These are phyloP conservation scores for Pythium myriotylum DNA, from an alignment of 352 stramenopile species.

Conservation along the genomic window DNA sequence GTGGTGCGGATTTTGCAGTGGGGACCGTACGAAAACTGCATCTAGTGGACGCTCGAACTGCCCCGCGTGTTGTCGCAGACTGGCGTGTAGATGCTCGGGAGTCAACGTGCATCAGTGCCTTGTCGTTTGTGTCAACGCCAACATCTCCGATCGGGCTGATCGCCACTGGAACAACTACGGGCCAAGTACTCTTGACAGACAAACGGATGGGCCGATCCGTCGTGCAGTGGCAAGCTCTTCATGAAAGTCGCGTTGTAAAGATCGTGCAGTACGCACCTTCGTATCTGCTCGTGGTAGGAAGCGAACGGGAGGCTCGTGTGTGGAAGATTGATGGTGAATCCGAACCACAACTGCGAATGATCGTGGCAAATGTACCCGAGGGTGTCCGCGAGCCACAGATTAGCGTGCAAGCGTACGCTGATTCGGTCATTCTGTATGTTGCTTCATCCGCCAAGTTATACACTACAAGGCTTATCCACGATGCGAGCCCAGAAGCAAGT, in stretches of 20 bases:
- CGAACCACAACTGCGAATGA: constrained; percentile 44
- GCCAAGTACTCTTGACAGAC: constrained; percentile 54
- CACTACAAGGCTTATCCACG: constrained; percentile 40
- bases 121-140: constrained; percentile 40
- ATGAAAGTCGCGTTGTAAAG: constrained; percentile 48
- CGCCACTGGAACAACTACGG: constrained; percentile 42
- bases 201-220: constrained; percentile 52
- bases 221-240: constrained; percentile 58
- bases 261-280: constrained; percentile 59
- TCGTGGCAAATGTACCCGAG: constrained; percentile 60
- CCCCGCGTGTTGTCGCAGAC: constrained; percentile 57
- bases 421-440: constrained; percentile 52
- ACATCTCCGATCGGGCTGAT: constrained; percentile 32
- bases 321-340: constrained; percentile 42
- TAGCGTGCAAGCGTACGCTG: constrained; percentile 47
- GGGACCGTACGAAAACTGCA: constrained; percentile 48
- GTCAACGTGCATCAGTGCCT: constrained; percentile 37
- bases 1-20: constrained; percentile 53
- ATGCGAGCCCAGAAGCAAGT: constrained; percentile 27
- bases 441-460: constrained; percentile 42
- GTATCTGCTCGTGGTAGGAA: constrained; percentile 60
- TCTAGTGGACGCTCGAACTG: constrained; percentile 48
- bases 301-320: constrained; percentile 68
- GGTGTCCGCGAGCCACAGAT: constrained; percentile 48
- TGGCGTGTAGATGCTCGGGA: constrained; percentile 57